Percentiles rank a stretch among this genome's conserved stretches.
These are phyloP conservation scores for Tolypocladium ophioglossoides DNA, from an alignment of 2,329 filamentous ascomycete species.

Conservation along the genomic window DNA sequence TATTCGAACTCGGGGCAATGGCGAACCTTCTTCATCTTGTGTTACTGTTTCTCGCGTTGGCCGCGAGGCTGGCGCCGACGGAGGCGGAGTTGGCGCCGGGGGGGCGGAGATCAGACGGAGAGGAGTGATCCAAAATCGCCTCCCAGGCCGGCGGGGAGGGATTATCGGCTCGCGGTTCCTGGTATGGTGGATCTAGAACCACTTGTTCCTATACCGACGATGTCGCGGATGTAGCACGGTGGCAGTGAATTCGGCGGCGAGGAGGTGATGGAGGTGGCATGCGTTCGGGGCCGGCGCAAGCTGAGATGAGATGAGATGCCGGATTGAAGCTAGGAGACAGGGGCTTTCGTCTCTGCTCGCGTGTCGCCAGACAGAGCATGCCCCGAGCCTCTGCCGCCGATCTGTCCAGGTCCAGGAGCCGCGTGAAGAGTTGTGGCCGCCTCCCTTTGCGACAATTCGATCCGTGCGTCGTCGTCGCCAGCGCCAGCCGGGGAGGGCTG, in stretches of 20 bases:
- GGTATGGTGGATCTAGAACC: no score
- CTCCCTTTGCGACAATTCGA: not conserved
- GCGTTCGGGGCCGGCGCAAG: not conserved
- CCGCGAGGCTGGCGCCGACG: not conserved
- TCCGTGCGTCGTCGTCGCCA: not conserved
- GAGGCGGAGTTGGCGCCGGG: not conserved
- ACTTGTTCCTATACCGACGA: not conserved
- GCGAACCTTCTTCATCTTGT: constrained; percentile 29
- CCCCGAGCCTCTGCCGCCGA: not conserved
- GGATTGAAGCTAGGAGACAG: not conserved
- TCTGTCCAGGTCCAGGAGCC: not conserved
- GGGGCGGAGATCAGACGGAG: not conserved
- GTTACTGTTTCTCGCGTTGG: constrained; percentile 9
- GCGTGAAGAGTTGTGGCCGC: not conserved
- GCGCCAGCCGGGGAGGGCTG: not conserved
- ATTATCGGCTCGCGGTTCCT: not conserved
- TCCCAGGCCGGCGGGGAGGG: not conserved
- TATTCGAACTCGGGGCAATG: constrained; percentile 8
- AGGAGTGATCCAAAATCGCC: not conserved
- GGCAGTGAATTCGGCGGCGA: not conserved
- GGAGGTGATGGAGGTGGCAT: not conserved
- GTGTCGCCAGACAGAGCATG: not conserved
- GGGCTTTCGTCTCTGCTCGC: not conserved
- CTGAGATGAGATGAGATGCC: no score
- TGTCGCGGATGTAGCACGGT: not conserved